Evolutionary conservation across 139 green algal species (phyloP).

Genomic region (Volvox africanus): DNA sequence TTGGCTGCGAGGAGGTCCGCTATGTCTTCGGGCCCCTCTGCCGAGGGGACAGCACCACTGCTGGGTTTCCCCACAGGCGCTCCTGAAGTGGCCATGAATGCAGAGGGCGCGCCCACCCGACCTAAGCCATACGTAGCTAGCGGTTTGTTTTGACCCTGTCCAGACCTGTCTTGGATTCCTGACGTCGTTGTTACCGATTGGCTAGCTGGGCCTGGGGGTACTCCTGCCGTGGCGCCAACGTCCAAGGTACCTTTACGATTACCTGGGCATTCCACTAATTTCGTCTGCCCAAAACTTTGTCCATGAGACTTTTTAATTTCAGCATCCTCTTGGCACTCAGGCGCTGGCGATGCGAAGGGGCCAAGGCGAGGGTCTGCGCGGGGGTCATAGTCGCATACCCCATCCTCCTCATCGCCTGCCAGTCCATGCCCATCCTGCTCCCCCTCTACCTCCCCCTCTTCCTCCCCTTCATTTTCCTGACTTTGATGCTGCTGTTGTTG

Average conservation of each 20-base stretch:
- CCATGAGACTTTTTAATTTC: neutral
- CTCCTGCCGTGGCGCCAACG: neutral
- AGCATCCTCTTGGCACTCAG: neutral
- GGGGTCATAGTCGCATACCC: neutral
- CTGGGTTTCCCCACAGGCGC: neutral
- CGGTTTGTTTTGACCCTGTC: no score
- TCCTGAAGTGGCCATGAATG: no score
- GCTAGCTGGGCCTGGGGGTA: neutral
- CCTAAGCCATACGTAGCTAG: no score
- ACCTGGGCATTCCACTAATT: no score
- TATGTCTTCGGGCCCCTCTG: neutral
- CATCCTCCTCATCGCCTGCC: neutral
- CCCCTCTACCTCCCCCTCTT: neutral
- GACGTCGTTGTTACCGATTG: no score
- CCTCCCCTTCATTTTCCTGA: neutral
- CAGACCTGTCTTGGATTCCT: no score
- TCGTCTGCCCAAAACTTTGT: no score
- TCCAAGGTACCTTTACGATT: no score
- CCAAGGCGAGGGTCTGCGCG: conserved; percentile 1
- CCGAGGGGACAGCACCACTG: neutral
- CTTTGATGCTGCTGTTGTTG: neutral
- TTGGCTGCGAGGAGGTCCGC: conserved; percentile 16
- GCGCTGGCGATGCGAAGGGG: neutral
- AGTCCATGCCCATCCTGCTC: neutral
- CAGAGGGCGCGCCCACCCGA: no score